Percentiles rank a stretch among this genome's conserved stretches.
Conservation (phyloP, 148 eudicot genomes). For the Rhododendron griersonianum region DNA sequence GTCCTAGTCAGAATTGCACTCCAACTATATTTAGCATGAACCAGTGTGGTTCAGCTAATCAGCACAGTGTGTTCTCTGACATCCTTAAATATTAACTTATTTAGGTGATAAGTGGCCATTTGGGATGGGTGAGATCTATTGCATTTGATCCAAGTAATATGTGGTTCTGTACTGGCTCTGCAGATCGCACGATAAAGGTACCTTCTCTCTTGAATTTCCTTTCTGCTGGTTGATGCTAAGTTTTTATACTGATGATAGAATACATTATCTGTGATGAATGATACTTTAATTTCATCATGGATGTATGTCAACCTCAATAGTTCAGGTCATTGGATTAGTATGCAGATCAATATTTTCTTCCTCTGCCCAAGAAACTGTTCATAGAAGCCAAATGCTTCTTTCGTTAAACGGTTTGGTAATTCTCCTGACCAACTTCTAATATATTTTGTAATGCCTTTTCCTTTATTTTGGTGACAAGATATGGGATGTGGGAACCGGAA, state of each 20-base stretch:
- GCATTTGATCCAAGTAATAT: slow-evolving; percentile 92
- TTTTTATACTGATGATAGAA: background rate
- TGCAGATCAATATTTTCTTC: background rate
- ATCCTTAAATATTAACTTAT: slow-evolving; percentile 10
- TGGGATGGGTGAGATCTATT: slow-evolving; percentile 99
- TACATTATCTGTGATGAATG: background rate
- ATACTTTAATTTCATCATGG: background rate
- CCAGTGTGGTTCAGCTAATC: background rate
- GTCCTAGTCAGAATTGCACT: background rate
- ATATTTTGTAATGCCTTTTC: background rate
- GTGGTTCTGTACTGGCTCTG: slow-evolving; percentile 99
- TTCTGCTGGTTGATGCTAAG: background rate
- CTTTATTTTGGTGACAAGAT: slow-evolving; percentile 42
- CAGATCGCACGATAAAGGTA: slow-evolving; percentile 98
- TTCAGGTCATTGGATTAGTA: background rate
- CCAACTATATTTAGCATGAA: background rate
- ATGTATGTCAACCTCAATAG: background rate
- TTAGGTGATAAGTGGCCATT: slow-evolving; percentile 96
- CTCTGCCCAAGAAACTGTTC: background rate
- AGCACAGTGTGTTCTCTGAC: background rate
- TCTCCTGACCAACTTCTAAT: background rate
- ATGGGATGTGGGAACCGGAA: slow-evolving; percentile 90
- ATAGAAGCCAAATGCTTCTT: background rate
- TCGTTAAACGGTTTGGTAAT: too few relatives aligned
- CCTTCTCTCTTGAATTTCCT: slow-evolving; percentile 3